These are phyloP conservation scores for Pseudocercospora cruenta DNA, from an alignment of 2,329 filamentous ascomycete species.

Conservation along the genomic window DNA sequence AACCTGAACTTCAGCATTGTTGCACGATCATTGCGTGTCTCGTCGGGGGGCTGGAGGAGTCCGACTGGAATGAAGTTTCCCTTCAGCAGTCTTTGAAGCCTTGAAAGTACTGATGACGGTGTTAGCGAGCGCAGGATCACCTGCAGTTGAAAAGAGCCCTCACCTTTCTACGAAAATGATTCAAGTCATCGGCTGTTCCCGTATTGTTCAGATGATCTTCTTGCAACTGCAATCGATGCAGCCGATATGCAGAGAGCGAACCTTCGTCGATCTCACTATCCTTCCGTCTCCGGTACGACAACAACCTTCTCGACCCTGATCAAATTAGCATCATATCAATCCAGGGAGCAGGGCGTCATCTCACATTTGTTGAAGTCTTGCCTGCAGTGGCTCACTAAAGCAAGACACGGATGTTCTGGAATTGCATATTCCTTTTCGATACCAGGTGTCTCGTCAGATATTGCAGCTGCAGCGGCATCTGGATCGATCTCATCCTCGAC, in stretches of 20 bases:
- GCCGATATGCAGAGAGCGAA: conserved; percentile 32
- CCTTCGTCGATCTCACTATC: conserved; percentile 56
- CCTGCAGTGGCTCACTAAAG: conserved; percentile 74
- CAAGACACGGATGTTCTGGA: conserved; percentile 75
- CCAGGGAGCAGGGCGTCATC: conserved; percentile 25
- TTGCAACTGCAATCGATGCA: conserved; percentile 26
- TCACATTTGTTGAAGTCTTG: conserved; percentile 89
- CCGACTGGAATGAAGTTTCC: not conserved
- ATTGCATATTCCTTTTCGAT: conserved; percentile 69
- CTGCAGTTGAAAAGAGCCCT: not conserved
- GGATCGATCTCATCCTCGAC: conserved; percentile 51
- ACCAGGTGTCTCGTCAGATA: not conserved
- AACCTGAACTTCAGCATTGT: not conserved
- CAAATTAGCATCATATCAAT: not conserved
- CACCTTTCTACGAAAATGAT: conserved; percentile 64
- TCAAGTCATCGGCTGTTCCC: conserved; percentile 65
- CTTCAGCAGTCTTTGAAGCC: conserved; percentile 35
- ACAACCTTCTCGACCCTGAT: conserved; percentile 80
- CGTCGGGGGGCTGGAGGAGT: not conserved
- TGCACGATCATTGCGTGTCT: not conserved
- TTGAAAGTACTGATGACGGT: conserved; percentile 39
- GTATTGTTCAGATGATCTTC: conserved; percentile 43
- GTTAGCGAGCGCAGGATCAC: conserved; percentile 7
- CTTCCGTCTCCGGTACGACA: conserved; percentile 77
- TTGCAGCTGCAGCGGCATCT: conserved; percentile 47